Evolutionary conservation across 1,284 basidiomycete genomes (phyloP), one percentile per base, ranked within the genome.

Genomic region (Lentinula novae-zelandiae): DNA sequence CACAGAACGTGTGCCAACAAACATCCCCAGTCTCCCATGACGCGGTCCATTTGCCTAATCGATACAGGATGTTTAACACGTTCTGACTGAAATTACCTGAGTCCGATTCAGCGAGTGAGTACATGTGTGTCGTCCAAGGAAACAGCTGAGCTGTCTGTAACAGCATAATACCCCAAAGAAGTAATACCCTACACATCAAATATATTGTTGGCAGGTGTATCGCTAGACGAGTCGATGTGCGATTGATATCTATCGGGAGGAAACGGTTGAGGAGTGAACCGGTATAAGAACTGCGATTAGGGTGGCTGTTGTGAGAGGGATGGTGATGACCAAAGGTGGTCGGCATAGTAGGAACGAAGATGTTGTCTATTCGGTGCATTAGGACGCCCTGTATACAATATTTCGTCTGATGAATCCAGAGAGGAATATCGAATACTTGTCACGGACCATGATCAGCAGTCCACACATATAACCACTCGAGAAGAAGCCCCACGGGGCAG

Each of bases 361-460:
- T 82, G 70, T 91, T 85, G 66, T 90, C 88, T 60, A 91, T 86
- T 39, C 89, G 82, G 66, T 90, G 87, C 57, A 90, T 72, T 22
- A 90, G 69, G 48, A 91, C 72, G 10, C 83, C 84, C 88, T 90
- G 50, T 5, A 48, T 48, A 60, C 59, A 34, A 33, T 58, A 58
- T 58, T 60, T 65, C 36, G 7, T 60, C 62, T 63, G 57, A 60
- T 60, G 44, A 12, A 46, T 17, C 10, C 27, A 31, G 39, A 54
- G 48, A 36, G 51, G 52, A 17, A 20, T 56, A 46, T 13, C 62
- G 57, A 20, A 20, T 44, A 36, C 36, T 2, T 6, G 27, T 39
- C 20, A 69, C 81, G 65, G 67, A 87, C 88, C 83, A 89, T 83
- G 40, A 84, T 64, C 63, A 90, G 71, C 54, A 91, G 70, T 0